Evolutionary conservation across 352 stramenopile species (phyloP), one percentile per base, ranked within the genome.

Genomic region (Globisporangium radiosum): DNA sequence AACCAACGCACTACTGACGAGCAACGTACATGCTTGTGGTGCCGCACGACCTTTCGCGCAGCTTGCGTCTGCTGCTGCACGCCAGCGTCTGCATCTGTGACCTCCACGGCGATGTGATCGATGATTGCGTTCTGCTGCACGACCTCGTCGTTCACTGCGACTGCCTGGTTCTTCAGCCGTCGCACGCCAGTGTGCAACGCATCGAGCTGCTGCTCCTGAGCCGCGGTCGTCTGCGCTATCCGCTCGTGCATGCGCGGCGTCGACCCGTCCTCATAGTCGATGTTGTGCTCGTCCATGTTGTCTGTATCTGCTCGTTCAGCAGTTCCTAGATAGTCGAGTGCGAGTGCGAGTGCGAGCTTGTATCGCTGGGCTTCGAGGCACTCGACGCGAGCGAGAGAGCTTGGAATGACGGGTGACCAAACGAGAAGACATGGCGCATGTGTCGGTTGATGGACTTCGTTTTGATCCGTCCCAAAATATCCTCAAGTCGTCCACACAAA

Each of bases 171-270:
- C 62, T 85, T 81, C 33, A 90, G 73, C 19, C 75, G 65, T 59
- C 69, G 68, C 39, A 75, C 77, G 33, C 80, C 77, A 7, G 60
- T 66, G 43, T 85, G 70, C 36, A 90, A 69, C 17, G 72, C 72
- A 62, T 88, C 75, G 25, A 90, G 62, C 63, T 85, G 73, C 45
- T 62, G 67, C 47, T 90, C 80, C 77, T 85, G 72, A 11, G 78
- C 57, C 42, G 78, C 52, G 3, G 63, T 71, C 40, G 64, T 63
- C 52, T 76, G 76, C n/a, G 65, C 65, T 64, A 87, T 85, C 59
- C 64, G 72, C 52, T 81, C 71, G 40, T 81, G 69, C 11, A 85
- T 47, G 57, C 69, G 72, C 9, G 77, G 77, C n/a, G 77, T 85
- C 14, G 66, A 71, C 4, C 48, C 73, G 8, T 85, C 77, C 25